Evolutionary conservation across 805 yeast genomes (phyloP).

Genomic region (Barnettozyma wickerhamii): DNA sequence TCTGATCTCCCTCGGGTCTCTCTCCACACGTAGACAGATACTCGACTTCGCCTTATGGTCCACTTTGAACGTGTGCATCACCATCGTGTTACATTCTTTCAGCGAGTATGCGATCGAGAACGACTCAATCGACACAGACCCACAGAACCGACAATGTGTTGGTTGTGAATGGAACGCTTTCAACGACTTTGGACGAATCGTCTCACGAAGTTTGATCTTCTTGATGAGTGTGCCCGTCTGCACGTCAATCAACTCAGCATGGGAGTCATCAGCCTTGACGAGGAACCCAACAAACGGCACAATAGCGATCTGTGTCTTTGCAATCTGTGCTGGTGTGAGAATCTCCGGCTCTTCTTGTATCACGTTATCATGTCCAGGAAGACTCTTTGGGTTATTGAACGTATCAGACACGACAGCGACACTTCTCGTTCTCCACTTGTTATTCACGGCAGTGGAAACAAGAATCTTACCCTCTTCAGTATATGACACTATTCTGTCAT

Average conservation of each 20-base stretch:
- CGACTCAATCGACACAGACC: conserved; percentile 75
- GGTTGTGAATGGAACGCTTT: conserved; percentile 79
- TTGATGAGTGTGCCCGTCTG: conserved; percentile 72
- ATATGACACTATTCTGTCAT: conserved; percentile 62
- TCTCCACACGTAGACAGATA: conserved; percentile 83
- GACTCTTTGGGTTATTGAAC: conserved; percentile 22
- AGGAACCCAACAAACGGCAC: conserved; percentile 75
- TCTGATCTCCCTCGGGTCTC: conserved; percentile 89
- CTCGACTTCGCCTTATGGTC: conserved; percentile 73
- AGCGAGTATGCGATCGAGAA: conserved; percentile 72
- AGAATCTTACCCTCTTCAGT: conserved; percentile 46
- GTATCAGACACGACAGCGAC: conserved; percentile 41
- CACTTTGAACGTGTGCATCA: conserved; percentile 68
- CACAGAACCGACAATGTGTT: conserved; percentile 87
- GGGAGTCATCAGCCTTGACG: conserved; percentile 49
- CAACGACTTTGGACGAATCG: conserved; percentile 45
- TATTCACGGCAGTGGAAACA: conserved; percentile 57
- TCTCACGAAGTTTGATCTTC: conserved; percentile 56
- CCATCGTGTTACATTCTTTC: conserved; percentile 47
- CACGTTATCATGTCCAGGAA: not conserved
- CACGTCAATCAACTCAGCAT: conserved; percentile 69
- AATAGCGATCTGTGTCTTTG: conserved; percentile 35
- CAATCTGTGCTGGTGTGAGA: not conserved
- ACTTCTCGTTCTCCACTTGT: conserved; percentile 58
- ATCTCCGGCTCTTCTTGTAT: not conserved